A percentile compares a stretch with the other conserved stretches of the same genome.
Conservation (phyloP, 768 basidiomycete species). For the Holtermanniella nyarrowii region DNA sequence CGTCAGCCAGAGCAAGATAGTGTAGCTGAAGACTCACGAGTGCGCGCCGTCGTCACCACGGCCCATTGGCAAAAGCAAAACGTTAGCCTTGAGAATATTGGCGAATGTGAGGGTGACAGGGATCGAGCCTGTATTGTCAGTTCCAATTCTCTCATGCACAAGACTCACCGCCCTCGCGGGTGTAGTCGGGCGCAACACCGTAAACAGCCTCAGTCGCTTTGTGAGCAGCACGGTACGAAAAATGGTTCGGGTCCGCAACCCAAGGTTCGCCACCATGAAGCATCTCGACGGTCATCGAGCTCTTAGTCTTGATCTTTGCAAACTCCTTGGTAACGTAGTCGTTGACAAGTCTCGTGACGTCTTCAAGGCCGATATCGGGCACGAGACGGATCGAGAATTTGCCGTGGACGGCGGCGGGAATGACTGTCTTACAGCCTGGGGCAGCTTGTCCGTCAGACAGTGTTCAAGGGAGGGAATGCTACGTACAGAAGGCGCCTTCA, state of each 20-base stretch:
- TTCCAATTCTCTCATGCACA: too few species aligned
- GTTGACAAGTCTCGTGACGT: constrained; percentile 59
- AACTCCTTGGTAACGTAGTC: constrained; percentile 68
- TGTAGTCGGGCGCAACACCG: constrained; percentile 40
- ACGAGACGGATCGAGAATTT: constrained; percentile 94
- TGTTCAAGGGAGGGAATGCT: not conserved
- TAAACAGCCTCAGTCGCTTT: constrained; percentile 61
- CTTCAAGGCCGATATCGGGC: constrained; percentile 73
- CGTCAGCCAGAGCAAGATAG: constrained; percentile 4
- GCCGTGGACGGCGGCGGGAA: constrained; percentile 67
- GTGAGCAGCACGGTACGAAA: constrained; percentile 84
- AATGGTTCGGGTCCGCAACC: constrained; percentile 68
- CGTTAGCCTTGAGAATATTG: constrained; percentile 73
- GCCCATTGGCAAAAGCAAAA: constrained; percentile 83
- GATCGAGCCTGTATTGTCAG: constrained; percentile 65
- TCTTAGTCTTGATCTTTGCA: constrained; percentile 74
- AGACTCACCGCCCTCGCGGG: constrained; percentile 40
- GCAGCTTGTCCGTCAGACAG: constrained; percentile 23
- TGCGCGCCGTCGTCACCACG: constrained; percentile 90
- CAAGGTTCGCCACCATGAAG: constrained; percentile 81
- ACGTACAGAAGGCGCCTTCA: constrained; percentile 73
- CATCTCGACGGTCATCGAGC: constrained; percentile 59
- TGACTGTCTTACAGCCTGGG: constrained; percentile 58
- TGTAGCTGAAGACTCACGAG: constrained; percentile 39
- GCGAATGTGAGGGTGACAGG: constrained; percentile 91